Percentiles rank a stretch among this genome's conserved stretches.
Evolutionary conservation across 495 filamentous ascomycete species (phyloP).

Genomic region (Talaromyces borbonicus): DNA sequence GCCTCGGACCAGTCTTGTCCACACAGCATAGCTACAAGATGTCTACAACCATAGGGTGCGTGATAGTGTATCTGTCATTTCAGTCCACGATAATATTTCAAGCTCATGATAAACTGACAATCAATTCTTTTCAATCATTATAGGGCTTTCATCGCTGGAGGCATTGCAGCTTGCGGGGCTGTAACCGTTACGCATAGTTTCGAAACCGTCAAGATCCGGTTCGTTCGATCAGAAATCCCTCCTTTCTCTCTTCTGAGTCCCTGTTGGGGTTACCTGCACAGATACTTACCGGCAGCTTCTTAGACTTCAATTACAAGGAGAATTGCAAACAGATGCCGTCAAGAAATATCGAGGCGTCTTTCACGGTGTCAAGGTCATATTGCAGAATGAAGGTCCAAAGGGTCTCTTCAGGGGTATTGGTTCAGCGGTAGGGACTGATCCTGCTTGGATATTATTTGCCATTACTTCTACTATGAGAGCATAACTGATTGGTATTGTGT

Average conservation of each 20-base stretch:
- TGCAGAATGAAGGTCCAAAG: conserved; percentile 78
- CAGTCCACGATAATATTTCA: no score
- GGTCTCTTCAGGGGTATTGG: conserved; percentile 86
- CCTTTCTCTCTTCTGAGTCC: no score
- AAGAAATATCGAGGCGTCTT: conserved; percentile 87
- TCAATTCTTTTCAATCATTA: no score
- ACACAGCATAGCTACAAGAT: conserved; percentile 17
- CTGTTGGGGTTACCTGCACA: conserved; percentile 6
- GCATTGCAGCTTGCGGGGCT: conserved; percentile 91
- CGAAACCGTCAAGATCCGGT: conserved; percentile 99
- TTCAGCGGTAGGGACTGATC: conserved; percentile 70
- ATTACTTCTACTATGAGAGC: no score
- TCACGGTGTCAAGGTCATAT: conserved; percentile 83
- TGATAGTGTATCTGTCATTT: neutral
- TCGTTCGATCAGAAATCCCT: no score
- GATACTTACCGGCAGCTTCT: neutral
- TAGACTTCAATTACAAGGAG: conserved; percentile 92
- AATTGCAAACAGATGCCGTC: conserved; percentile 76
- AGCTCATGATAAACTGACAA: no score
- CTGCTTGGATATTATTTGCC: no score
- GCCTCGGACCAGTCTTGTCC: neutral
- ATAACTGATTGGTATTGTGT: neutral
- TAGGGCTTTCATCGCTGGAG: conserved; percentile 82
- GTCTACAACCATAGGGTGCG: conserved; percentile 46
- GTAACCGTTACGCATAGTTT: conserved; percentile 97